Conservation (phyloP, 129 eudicot species). For the Pulicaria dysenterica region DNA sequence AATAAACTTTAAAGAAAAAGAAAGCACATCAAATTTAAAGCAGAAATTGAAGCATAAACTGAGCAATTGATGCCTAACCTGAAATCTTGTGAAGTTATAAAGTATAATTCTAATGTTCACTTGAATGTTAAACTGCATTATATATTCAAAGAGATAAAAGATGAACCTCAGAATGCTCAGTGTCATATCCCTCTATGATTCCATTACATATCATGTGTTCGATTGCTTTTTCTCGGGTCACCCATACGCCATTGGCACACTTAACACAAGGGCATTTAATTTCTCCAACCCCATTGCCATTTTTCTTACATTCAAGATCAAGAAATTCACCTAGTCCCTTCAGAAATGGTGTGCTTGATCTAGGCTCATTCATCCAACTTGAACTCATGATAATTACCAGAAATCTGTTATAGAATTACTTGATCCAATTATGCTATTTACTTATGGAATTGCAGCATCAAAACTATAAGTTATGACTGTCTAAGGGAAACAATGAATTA, state of each 20-base stretch:
- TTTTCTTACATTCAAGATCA: constrained; percentile 21
- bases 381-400: constrained; percentile 8
- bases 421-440: not conserved
- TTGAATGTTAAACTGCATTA: too few relatives aligned
- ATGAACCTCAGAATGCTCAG: not conserved
- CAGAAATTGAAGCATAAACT: not conserved
- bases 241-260: constrained; percentile 20
- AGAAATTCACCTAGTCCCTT: constrained; percentile 34
- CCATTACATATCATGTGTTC: constrained; percentile 29
- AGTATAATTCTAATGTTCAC: too few relatives aligned
- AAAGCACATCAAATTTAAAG: not conserved
- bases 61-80: not conserved
- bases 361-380: constrained; percentile 28
- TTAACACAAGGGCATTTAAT: constrained; percentile 26
- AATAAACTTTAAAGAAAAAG: not conserved
- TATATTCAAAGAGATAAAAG: not conserved
- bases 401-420: not conserved
- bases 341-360: constrained; percentile 24
- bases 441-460: not conserved
- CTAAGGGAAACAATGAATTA: not conserved
- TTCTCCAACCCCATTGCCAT: constrained; percentile 22
- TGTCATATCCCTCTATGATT: not conserved
- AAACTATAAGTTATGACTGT: not conserved
- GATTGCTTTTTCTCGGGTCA: constrained; percentile 19
- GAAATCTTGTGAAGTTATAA: not conserved